These are phyloP conservation scores for Tausonia pullulans DNA, from an alignment of 1,284 basidiomycete genomes.

Conservation along the genomic window DNA sequence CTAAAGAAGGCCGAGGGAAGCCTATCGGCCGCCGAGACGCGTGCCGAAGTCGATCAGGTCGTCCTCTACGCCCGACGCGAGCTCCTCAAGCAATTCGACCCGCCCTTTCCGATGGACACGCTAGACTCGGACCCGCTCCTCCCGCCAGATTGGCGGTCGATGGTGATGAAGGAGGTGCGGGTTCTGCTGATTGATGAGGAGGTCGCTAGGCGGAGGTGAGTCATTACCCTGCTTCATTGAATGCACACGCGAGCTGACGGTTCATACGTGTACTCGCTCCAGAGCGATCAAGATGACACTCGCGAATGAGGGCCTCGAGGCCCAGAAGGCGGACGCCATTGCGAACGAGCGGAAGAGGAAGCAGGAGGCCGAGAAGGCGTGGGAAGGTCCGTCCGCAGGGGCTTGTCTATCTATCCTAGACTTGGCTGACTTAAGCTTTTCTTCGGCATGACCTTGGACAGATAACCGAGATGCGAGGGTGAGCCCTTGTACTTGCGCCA, in stretches of 20 bases:
- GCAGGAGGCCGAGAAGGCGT: slow-evolving; percentile 39
- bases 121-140: slow-evolving; percentile 11
- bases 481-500: background rate
- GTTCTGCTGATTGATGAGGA: slow-evolving; percentile 47
- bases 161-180: slow-evolving; percentile 38
- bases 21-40: background rate
- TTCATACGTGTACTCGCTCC: background rate
- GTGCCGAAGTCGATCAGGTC: slow-evolving; percentile 6
- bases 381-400: slow-evolving; percentile 37
- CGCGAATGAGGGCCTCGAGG: slow-evolving; percentile 45
- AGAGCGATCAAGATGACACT: slow-evolving; percentile 39
- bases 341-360: slow-evolving; percentile 36
- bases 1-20: slow-evolving; percentile 39
- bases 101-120: slow-evolving; percentile 9
- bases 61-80: slow-evolving; percentile 13
- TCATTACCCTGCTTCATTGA: background rate
- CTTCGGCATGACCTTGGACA: background rate
- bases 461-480: slow-evolving; percentile 16
- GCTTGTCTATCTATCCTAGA: background rate
- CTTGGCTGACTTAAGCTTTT: background rate
- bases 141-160: slow-evolving; percentile 31
- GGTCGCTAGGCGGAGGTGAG: slow-evolving; percentile 38
- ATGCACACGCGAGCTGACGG: no score
- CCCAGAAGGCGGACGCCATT: slow-evolving; percentile 39
- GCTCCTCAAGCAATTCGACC: slow-evolving; percentile 6